Percentiles rank a stretch among this genome's conserved stretches.
These are phyloP conservation scores for Yueomyces sp. DNA, from an alignment of 805 yeast species.

Conservation along the genomic window DNA sequence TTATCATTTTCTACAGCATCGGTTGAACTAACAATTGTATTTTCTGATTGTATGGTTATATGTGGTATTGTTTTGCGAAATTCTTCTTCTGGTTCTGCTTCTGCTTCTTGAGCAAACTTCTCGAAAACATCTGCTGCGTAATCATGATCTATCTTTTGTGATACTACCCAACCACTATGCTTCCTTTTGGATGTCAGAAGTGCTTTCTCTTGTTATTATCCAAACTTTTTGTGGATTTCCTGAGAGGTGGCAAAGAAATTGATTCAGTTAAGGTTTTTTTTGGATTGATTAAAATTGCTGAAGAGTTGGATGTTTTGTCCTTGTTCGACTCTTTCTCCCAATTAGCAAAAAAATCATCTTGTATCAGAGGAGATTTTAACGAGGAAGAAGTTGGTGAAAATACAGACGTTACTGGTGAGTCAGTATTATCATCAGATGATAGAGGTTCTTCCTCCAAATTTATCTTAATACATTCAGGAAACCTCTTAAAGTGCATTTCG, in stretches of 20 bases:
- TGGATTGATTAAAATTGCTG: conserved; percentile 11
- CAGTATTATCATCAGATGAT: conserved; percentile 1
- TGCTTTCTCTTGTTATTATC: conserved; percentile 22
- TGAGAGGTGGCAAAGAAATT: conserved; percentile 4
- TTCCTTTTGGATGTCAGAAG: conserved; percentile 41
- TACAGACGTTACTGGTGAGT: conserved; percentile 2
- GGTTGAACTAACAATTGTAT: conserved; percentile 1
- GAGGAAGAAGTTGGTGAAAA: conserved; percentile 18
- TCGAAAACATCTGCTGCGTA: conserved; percentile 40
- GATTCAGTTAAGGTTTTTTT: conserved; percentile 8
- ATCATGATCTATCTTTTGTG: conserved; percentile 42
- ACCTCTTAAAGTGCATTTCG: conserved; percentile 46
- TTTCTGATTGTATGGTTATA: background rate
- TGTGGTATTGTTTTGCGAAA: conserved; percentile 1
- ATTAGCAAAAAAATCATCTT: conserved; percentile 68
- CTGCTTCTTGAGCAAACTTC: conserved; percentile 64
- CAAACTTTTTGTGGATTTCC: conserved; percentile 10
- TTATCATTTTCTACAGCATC: conserved; percentile 4
- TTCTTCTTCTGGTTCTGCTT: conserved; percentile 60
- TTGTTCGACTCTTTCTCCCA: conserved; percentile 72
- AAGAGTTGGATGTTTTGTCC: conserved; percentile 14
- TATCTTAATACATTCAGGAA: conserved; percentile 60
- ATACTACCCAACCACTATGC: conserved; percentile 35
- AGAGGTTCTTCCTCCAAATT: conserved; percentile 8
- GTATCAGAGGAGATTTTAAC: conserved; percentile 17